phyloP scores from a whole-genome alignment of 805 yeast genomes.

The Myxozyma monticola region DNA sequence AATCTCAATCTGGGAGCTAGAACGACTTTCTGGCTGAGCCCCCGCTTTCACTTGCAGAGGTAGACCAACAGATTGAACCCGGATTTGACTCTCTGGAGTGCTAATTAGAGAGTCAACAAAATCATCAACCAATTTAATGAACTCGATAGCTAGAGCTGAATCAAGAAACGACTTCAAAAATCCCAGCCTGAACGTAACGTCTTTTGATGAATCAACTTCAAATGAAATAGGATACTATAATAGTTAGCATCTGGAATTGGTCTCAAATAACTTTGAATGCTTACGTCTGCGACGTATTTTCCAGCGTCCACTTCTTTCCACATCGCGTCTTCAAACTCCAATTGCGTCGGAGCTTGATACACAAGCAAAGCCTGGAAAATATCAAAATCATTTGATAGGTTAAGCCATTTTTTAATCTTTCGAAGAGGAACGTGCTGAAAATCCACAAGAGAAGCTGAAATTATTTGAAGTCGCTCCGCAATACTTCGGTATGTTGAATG shows the following conservation, averaged over 20 bases:
- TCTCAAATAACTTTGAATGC: not conserved
- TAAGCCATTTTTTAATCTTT: constrained; percentile 27
- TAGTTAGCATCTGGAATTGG: not conserved
- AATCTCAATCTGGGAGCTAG: too few species aligned
- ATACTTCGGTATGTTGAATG: not conserved
- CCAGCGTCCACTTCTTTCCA: constrained; percentile 8
- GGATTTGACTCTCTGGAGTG: not conserved
- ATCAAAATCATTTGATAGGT: not conserved
- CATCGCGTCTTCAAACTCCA: constrained; percentile 7
- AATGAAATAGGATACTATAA: constrained; percentile 25
- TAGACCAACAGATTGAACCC: too few species aligned
- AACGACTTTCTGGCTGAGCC: too few species aligned
- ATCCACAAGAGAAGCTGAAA: constrained; percentile 11
- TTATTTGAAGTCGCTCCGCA: constrained; percentile 4
- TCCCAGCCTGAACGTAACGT: constrained; percentile 6
- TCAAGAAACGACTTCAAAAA: constrained; percentile 1
- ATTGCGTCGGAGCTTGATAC: constrained; percentile 7
- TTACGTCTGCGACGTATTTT: constrained; percentile 10
- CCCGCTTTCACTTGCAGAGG: too few species aligned
- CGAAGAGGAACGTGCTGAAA: constrained; percentile 29
- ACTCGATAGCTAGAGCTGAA: constrained; percentile 1
- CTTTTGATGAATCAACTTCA: constrained; percentile 12
- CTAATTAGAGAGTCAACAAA: not conserved
- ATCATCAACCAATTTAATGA: not conserved
- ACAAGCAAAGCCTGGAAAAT: constrained; percentile 28